These are phyloP conservation scores for Exophiala sp. DNA, from an alignment of 2,329 filamentous ascomycete genomes.

Conservation along the genomic window DNA sequence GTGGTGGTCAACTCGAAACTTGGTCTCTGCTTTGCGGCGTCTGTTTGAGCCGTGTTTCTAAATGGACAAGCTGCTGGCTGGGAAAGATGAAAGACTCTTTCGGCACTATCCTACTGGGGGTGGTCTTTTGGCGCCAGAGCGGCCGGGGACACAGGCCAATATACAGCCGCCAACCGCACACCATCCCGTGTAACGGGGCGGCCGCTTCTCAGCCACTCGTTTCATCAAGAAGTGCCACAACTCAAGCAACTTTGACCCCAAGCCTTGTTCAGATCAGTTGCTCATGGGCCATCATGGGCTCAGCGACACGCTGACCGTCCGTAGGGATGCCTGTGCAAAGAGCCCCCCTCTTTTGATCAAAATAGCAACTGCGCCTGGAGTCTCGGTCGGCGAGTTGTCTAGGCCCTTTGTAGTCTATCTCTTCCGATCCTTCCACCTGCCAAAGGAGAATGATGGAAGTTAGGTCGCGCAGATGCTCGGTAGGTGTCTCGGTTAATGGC, in stretches of 20 bases:
- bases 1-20: conserved; percentile 7
- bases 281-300: conserved; percentile 6
- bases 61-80: conserved; percentile 13
- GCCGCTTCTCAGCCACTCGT: conserved; percentile 27
- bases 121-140: conserved; percentile 20
- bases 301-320: conserved; percentile 24
- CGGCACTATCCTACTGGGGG: not conserved
- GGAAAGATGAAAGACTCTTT: too few relatives aligned
- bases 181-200: conserved; percentile 19
- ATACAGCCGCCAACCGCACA: conserved; percentile 16
- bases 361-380: conserved; percentile 20
- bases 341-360: conserved; percentile 12
- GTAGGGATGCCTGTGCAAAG: not conserved
- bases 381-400: not conserved
- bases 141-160: conserved; percentile 9
- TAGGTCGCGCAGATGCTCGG: conserved; percentile 3
- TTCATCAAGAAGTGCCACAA: conserved; percentile 22
- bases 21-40: conserved; percentile 16
- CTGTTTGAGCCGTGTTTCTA: conserved; percentile 29
- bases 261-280: conserved; percentile 4
- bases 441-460: conserved; percentile 1
- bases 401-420: not conserved
- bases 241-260: conserved; percentile 6
- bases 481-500: conserved; percentile 7
- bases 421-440: conserved; percentile 1